Evolutionary conservation across 2,329 filamentous ascomycete genomes (phyloP), one percentile per base, ranked within the genome.

Genomic region (Talaromyces islandicus): DNA sequence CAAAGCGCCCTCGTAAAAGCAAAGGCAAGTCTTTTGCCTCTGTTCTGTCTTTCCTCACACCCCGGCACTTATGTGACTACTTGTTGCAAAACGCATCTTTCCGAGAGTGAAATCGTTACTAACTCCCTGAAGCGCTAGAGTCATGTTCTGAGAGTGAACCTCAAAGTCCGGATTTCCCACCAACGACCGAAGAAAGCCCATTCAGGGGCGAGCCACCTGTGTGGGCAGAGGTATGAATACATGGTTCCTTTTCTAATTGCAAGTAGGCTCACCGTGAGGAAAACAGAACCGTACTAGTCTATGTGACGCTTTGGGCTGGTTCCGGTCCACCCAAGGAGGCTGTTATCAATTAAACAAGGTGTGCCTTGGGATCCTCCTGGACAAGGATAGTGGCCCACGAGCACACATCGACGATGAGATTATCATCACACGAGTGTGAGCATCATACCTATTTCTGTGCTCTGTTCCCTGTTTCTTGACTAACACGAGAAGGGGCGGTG

Each of bases 261-360:
- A 58, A 12, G 30, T 14, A 35, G 11, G 43, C 52, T 51, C 27
- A 57, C 3, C 25, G 32, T 25, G 7, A 27, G 35, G n/a, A n/a
- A 55, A 38, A 2, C 21, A 71, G 66, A 73, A 73, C 38, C 80
- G 88, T 4, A 82, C 85, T 60, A 81, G 82, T 14, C 73, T 91
- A 0, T 88, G 84, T 64, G 85, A 90, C 66, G 80, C 85, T 0
- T 67, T 90, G 0, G 79, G 81, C 0, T 88, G 85, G 71, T 90
- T 84, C 70, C 82, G 79, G 14, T 74, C 82, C 1, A 84, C 85
- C 41, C 84, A 91, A 64, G 79, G 83, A 1, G 85, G 84, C 5
- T 76, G 80, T 4, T 85, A 91, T 58, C 76, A 77, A 0, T 75
- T 72, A 0, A 72, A 80, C 2, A 74, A 77, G 0, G 70, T 83